Base-by-base conservation (phyloP, 345 rosid species). In the Bretschneidera sinensis region DNA sequence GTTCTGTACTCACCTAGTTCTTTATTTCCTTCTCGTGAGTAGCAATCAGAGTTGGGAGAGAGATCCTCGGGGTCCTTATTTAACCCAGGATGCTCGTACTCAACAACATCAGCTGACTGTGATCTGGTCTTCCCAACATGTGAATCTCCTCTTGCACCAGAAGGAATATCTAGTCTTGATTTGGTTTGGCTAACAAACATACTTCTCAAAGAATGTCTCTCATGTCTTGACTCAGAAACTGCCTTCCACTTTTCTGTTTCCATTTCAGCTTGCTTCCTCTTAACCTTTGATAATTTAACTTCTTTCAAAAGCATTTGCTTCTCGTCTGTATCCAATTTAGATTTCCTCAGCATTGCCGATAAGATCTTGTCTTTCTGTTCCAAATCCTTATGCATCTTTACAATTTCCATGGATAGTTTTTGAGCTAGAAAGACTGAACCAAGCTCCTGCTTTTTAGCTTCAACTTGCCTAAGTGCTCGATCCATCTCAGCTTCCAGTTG, bases 401-500 rank as follows among this genome's bases (percentile, higher is more conserved):
- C 58, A 25, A 78, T 64, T 72, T 90, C 95, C 20, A 72, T 18
- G 1, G 97, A 87, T 43, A 94, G 60, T 33, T 81, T 79, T 54
- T 81, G 83, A 17, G 78, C 78, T 64, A 79, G 59, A 47, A 67
- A 21, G 7, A 64, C 73, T 2, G 91, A 78, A 51, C 65, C 79
- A 48, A 88, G 80, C 65, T 94, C 96, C 63, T 67, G 55, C 57
- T 74, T 86, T 52, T 73, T 77, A 63, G 81, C 79, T 60, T 90
- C 95, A 15, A 78, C 78, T 69, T 86, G 87, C 76, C 82, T 81
- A 28, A 75, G 70, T 55, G 88, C 80, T 65, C 97, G 83, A 33
- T 83, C 81, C 78, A 88, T 59, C 72, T 88, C 97, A 23, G 99
- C 97, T 60, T 94, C 95, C 34, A 88, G 81, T 60, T 86, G 96